Evolutionary conservation across 768 basidiomycete species (phyloP).

Genomic region (Agaricus subrufescens): DNA sequence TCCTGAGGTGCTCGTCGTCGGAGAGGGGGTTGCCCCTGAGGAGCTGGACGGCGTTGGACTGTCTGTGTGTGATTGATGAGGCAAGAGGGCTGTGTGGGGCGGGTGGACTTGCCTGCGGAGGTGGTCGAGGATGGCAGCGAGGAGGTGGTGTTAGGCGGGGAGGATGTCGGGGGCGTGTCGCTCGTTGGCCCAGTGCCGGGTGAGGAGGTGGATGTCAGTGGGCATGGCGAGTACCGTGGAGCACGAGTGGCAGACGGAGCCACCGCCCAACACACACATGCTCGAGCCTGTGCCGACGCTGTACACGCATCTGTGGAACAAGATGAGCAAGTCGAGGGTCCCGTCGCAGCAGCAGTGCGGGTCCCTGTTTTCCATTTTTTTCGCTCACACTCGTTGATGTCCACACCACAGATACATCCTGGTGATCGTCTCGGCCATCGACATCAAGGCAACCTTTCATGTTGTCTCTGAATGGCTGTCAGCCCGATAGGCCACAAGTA

Average conservation of each 20-base stretch:
- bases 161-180: conserved; percentile 77
- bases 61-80: conserved; percentile 10
- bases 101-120: conserved; percentile 67
- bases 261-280: not conserved
- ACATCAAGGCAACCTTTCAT: conserved; percentile 49
- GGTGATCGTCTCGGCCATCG: conserved; percentile 47
- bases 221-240: conserved; percentile 43
- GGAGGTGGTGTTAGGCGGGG: conserved; percentile 63
- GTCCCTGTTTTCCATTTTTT: not conserved
- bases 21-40: conserved; percentile 81
- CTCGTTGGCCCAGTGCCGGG: conserved; percentile 85
- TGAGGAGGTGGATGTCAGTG: conserved; percentile 50
- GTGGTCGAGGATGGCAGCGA: conserved; percentile 67
- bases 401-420: conserved; percentile 43
- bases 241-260: conserved; percentile 32
- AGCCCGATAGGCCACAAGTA: conserved; percentile 10
- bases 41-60: conserved; percentile 77
- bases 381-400: not conserved
- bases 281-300: conserved; percentile 35
- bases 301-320: conserved; percentile 57
- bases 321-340: conserved; percentile 47
- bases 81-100: too few relatives aligned
- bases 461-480: too few relatives aligned
- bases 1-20: conserved; percentile 90
- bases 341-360: conserved; percentile 51